Evolutionary conservation across 1,284 basidiomycete species (phyloP), one percentile per base, ranked within the genome.

Genomic region (Irpex rosettiformis): DNA sequence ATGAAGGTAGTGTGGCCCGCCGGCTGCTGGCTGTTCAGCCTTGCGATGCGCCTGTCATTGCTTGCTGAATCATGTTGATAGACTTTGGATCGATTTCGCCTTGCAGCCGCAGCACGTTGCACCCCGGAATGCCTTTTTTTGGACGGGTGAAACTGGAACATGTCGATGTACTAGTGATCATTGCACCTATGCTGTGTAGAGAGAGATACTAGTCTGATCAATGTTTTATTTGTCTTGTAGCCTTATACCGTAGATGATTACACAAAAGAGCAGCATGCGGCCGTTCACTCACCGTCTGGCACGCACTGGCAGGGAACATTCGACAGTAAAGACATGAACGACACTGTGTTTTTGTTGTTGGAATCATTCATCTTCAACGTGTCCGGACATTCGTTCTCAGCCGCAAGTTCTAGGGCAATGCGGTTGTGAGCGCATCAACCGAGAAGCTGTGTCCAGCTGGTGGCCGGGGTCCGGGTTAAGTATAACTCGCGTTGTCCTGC

Each of bases 401-500:
- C 33, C 33, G 11, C 33, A n/a, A n/a, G n/a, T 40, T 40, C 33
- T 40, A 40, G 33, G 33, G 33, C 33, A 40, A 40, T 40, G 33
- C 10, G 43, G n/a, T 21, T 18, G 43, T 21, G 43, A 13, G 43
- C 22, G 43, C 43, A 47, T 21, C 22, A 47, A 21, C 7, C 43
- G 21, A 21, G 43, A 47, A 24, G 43, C 43, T 24, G 43, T 47
- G 43, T 47, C 16, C 22, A 57, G 48, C 45, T 16, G 53, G 57
- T 58, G 57, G 11, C 43, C 53, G 57, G 57, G 57, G 57, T 54
- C 57, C 29, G 13, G 22, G 28, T 11, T 18, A 37, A 42, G 45
- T 58, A 54, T 54, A 55, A 58, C 57, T 22, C 53, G 49, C 47
- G 22, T 24, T 28, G 49, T 27, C 49, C 22, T 52, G 53, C 53